A percentile compares a stretch with the other conserved stretches of the same genome.
These are phyloP conservation scores for Immersiporthe knoxdaviesiana DNA, from an alignment of 2,329 filamentous ascomycete genomes.

Conservation along the genomic window DNA sequence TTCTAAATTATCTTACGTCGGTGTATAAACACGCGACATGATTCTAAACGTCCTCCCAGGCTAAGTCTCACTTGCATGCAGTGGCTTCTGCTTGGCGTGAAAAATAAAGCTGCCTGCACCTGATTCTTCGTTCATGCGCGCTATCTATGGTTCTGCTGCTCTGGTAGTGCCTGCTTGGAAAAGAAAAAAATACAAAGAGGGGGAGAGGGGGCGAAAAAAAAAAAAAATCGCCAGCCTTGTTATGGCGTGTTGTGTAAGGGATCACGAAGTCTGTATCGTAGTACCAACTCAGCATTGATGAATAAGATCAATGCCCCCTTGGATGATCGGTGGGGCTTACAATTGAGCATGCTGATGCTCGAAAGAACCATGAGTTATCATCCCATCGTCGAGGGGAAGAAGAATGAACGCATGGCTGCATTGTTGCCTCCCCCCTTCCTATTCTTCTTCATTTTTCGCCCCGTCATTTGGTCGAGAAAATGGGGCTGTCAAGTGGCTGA, in stretches of 20 bases:
- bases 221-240: neutral
- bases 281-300: neutral
- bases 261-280: neutral
- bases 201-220: no score
- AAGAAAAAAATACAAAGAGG: neutral
- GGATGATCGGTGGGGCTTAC: neutral
- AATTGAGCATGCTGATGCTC: neutral
- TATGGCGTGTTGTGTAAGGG: neutral
- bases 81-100: neutral
- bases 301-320: neutral
- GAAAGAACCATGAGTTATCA: neutral
- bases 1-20: neutral
- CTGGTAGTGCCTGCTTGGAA: neutral
- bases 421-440: no score
- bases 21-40: neutral
- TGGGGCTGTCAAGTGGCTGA: slow-evolving; percentile 5
- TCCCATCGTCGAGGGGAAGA: neutral
- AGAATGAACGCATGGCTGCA: neutral
- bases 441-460: neutral
- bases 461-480: neutral
- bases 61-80: neutral
- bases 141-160: neutral
- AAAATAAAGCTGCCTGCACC: neutral
- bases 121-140: neutral
- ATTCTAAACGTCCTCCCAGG: neutral